Evolutionary conservation across 495 filamentous ascomycete genomes (phyloP), one percentile per base, ranked within the genome.

Genomic region (Neurospora sublineolata): DNA sequence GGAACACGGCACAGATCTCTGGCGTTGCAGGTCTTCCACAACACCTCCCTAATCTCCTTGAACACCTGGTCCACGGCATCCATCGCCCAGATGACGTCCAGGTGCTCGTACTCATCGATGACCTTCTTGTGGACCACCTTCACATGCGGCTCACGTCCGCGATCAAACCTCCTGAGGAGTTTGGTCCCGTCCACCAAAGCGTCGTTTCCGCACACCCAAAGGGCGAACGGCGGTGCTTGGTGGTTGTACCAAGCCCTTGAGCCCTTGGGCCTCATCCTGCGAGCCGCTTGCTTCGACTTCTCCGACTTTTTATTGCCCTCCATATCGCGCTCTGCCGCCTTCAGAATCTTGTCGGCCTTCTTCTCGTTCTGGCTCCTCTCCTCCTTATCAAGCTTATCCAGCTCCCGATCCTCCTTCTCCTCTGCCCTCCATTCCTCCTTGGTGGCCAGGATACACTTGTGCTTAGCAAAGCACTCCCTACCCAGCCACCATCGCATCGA

Each of bases 401-500:
- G 70, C 39, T 76, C 81, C 38, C 81, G 79, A 71, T 91, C 89
- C 69, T 92, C 89, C 37, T 85, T 83, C 70, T 90, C 89, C 74
- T 94, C 91, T 7, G 83, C 80, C 67, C 80, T 81, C 73, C 85
- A 84, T 72, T 93, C 88, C 72, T 94, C 90, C 39, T 86, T 84
- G 3, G 93, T 94, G 6, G 91, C 85, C 11, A 98, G 84, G 69
- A 98, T 97, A 79, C 95, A 98, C 79, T 92, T 92, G 73, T 97
- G 93, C 73, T 85, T 91, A 0, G 95, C 93, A 78, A 98, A 98
- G 74, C 94, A 93, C 75, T 96, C 93, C 2, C 91, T 82, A 0
- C 95, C 95, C 1, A 98, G 85, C 94, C 94, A 98, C 95, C 94
- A 98, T 0, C 93, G 86, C 91, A 98, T 97, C 30, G 88, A 90